phyloP scores from a whole-genome alignment of 1,284 basidiomycete species.

The Ganoderma meredithae region DNA sequence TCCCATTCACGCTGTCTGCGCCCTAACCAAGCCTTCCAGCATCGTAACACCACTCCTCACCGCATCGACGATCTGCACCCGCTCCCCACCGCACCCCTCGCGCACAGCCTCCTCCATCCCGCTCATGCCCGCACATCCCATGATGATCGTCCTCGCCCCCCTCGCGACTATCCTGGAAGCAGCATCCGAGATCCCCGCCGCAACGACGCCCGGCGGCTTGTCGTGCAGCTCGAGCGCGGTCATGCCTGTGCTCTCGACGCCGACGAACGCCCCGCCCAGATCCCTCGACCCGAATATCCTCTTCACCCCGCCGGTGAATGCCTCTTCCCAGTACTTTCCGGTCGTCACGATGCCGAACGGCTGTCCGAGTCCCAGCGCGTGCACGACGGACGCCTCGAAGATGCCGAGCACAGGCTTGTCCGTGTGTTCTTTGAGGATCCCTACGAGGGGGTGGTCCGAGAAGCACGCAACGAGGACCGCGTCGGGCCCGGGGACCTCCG shows the following conservation, averaged over 20 bases:
- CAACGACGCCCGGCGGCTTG: conserved; percentile 44
- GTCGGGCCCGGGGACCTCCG: conserved; percentile 15
- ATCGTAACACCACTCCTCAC: conserved; percentile 40
- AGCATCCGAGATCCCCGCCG: conserved; percentile 44
- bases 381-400: conserved; percentile 53
- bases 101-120: conserved; percentile 51
- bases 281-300: conserved; percentile 31
- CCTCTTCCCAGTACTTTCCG: conserved; percentile 51
- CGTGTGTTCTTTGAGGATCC: conserved; percentile 46
- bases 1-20: conserved; percentile 18
- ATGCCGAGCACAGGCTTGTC: conserved; percentile 51
- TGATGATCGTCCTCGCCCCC: conserved; percentile 44
- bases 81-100: conserved; percentile 36
- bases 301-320: conserved; percentile 40
- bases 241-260: conserved; percentile 52
- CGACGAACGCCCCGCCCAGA: conserved; percentile 42
- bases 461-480: conserved; percentile 58
- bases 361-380: conserved; percentile 42
- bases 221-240: conserved; percentile 52
- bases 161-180: conserved; percentile 39
- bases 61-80: conserved; percentile 52
- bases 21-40: conserved; percentile 33
- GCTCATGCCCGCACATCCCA: conserved; percentile 59
- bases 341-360: conserved; percentile 59
- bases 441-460: conserved; percentile 55